Evolutionary conservation across 108 stramenopile genomes (phyloP), one percentile per base, ranked within the genome.

Genomic region (Poteriospumella lacustris): DNA sequence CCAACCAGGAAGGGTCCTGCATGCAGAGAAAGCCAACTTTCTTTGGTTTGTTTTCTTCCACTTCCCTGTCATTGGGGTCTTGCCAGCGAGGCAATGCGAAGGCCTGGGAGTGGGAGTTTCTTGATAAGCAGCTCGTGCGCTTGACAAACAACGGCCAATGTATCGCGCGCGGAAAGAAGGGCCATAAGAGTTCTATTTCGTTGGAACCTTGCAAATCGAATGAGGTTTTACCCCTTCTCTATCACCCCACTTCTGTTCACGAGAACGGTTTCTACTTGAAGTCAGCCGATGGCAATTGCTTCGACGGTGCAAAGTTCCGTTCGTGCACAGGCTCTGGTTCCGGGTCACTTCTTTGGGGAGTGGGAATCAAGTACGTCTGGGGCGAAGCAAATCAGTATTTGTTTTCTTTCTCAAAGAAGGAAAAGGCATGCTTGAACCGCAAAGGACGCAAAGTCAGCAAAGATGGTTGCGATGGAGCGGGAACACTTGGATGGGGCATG

Each of bases 231-330:
- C 41, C 70, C 3, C 42, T 73, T 5, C 31, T 52, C 12, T 73
- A 73, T 38, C 70, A 73, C 42, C 70, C 70, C 12, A 73, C 70
- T 26, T n/a, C 70, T 12, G 70, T 73, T 44, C 70, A 73, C 24
- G 70, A 73, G 42, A 56, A 26, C 36, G 70, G 70, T 3, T 73
- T 73, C 33, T 42, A 73, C 42, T 24, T 73, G 9, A 73, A 73
- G 42, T 9, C 70, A 52, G 70, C 44, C 26, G 70, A 73, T 73
- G 70, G 70, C 28, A 44, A 19, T 5, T 73, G 70, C 42, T 73
- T 73, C 36, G 70, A 73, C 36, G 70, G 70, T 3, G 5, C 12
- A 12, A 5, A 38, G 12, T 73, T 73, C 41, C 12, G 70, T 5
- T 44, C 44, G 5, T 73, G 70, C 47, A 33, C 9, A 34, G 24